phyloP scores from a whole-genome alignment of 2,329 filamentous ascomycete genomes.

The Venturia carpophila region DNA sequence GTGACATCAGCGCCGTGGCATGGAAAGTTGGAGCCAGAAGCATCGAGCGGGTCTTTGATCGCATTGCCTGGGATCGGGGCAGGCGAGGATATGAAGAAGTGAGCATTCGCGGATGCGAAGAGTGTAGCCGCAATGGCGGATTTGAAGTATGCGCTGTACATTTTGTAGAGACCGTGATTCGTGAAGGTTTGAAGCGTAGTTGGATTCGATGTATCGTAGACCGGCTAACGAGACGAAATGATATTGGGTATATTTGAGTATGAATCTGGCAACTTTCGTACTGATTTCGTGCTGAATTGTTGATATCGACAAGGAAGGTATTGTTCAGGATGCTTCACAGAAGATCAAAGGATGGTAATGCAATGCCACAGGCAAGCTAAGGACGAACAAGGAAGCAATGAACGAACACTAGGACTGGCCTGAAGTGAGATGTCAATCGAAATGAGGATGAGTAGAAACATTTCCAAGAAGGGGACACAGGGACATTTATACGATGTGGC shows the following conservation, averaged over 20 bases:
- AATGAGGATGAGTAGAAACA: conserved; percentile 24
- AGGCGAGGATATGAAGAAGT: conserved; percentile 67
- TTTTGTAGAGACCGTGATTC: conserved; percentile 23
- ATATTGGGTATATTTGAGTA: conserved; percentile 2
- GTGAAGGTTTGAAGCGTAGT: conserved; percentile 21
- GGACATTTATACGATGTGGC: conserved; percentile 12
- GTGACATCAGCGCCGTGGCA: conserved; percentile 53
- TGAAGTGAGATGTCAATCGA: conserved; percentile 19
- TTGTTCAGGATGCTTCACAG: conserved; percentile 22
- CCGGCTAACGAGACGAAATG: conserved; percentile 16
- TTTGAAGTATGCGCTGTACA: conserved; percentile 45
- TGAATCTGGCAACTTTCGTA: neutral
- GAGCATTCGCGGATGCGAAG: conserved; percentile 55
- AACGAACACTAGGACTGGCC: conserved; percentile 21
- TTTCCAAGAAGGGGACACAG: neutral
- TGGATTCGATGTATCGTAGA: conserved; percentile 15
- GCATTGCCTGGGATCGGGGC: conserved; percentile 49
- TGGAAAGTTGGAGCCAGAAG: conserved; percentile 62
- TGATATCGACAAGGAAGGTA: conserved; percentile 25
- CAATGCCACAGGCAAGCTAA: conserved; percentile 31
- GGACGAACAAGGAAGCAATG: conserved; percentile 22
- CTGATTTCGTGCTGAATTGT: conserved; percentile 4
- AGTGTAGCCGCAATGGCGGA: conserved; percentile 44
- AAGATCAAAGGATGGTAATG: conserved; percentile 20
- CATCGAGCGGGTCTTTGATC: conserved; percentile 57